Conservation (phyloP, 257 asterid species). For the Fraxinus pennsylvanica region DNA sequence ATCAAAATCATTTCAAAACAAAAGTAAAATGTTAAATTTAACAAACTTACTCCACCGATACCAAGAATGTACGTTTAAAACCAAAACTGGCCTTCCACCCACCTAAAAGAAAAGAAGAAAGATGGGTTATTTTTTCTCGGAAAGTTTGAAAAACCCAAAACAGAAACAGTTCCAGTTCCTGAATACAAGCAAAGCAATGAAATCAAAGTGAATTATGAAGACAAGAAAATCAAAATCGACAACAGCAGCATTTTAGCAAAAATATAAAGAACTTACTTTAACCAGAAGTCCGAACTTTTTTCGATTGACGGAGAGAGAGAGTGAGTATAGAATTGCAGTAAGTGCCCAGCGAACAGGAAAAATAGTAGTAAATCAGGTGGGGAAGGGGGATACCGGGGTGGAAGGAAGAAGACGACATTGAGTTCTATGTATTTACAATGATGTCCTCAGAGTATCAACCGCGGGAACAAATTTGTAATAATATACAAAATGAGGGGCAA, state of each 20-base stretch:
- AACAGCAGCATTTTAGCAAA: neutral
- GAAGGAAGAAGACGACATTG: neutral
- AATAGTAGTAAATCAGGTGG: neutral
- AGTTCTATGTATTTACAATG: neutral
- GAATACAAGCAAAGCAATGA: neutral
- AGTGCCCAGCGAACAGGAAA: neutral
- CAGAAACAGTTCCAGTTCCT: neutral
- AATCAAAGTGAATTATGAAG: neutral
- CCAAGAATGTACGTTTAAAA: neutral
- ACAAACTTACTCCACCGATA: neutral
- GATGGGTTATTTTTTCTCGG: neutral
- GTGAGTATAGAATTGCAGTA: neutral
- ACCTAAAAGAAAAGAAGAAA: neutral
- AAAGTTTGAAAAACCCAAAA: neutral
- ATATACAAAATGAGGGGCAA: neutral
- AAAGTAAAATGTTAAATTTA: too few species aligned
- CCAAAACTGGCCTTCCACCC: neutral
- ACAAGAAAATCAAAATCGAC: neutral
- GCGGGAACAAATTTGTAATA: constrained; percentile 3
- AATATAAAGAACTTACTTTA: neutral
- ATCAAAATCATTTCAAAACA: neutral
- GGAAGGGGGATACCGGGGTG: neutral
- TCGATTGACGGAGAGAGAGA: neutral
- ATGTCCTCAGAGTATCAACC: neutral
- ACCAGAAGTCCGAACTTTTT: neutral